Base-by-base conservation (phyloP, 371 early-diverging fungal species). In the Mucor irregularis region DNA sequence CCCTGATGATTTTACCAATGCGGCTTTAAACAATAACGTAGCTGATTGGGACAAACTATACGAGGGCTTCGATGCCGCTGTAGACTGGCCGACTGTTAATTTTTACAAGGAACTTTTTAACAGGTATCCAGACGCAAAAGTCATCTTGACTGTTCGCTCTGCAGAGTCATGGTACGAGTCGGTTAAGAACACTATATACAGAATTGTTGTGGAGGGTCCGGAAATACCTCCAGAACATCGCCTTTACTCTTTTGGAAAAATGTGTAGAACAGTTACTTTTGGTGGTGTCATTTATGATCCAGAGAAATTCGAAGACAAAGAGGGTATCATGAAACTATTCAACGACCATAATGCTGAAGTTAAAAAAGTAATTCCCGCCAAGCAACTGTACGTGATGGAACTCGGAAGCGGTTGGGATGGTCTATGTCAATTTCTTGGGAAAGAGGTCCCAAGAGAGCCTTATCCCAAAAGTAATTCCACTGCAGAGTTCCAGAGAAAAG, bases 121-220 rank as follows among this genome's bases (percentile, higher is more conserved):
- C 8, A 30, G 54, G 11, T 70, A 70, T 38, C 74, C 74, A 3
- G 55, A 67, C 19, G 74, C 74, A 21, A 74, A 74, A 45, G 64
- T 74, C 6, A 49, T 74, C 9, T 33, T 68, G 35, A 69, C 63
- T 1, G 63, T 58, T 0, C 60, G 71, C 2, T 43, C 49, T 37
- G 47, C 71, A 0, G 68, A 74, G 4, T 64, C 59, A 35, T 74
- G 74, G 74, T 74, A 74, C 30, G 55, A 40, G 7, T 65, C 66
- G 4, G 56, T 53, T 0, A 51, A 31, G 10, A 66, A 70, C 13
- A 74, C 64, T 5, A 64, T 69, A 10, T 34, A 31, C 24, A 30
- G 14, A 28, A n/a, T n/a, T n/a, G n/a, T n/a, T n/a, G n/a, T n/a
- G n/a, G n/a, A n/a, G n/a, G n/a, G n/a, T n/a, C n/a, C n/a, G n/a